These are phyloP conservation scores for Kwoniella bestiolae DNA, from an alignment of 768 basidiomycete genomes.

Conservation along the genomic window DNA sequence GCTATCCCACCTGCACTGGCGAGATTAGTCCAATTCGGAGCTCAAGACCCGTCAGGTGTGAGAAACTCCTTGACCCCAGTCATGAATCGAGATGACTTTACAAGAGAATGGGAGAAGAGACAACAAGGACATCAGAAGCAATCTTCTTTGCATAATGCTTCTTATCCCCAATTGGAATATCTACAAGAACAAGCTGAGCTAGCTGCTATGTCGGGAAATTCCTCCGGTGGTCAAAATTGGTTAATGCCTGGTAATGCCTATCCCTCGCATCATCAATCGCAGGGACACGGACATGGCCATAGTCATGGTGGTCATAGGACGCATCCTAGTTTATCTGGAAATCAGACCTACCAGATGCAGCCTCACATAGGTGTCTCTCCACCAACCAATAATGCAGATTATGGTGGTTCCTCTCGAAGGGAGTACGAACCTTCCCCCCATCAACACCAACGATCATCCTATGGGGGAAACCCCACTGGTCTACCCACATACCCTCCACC, in stretches of 20 bases:
- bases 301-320: constrained; percentile 20
- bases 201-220: constrained; percentile 37
- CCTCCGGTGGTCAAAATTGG: constrained; percentile 34
- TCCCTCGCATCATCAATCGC: constrained; percentile 7
- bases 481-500: constrained; percentile 49
- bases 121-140: constrained; percentile 65
- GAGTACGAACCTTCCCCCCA: constrained; percentile 37
- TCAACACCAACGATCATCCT: constrained; percentile 2
- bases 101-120: constrained; percentile 93
- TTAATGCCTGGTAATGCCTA: constrained; percentile 44
- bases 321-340: constrained; percentile 16
- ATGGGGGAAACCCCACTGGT: constrained; percentile 8
- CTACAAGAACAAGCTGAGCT: constrained; percentile 85
- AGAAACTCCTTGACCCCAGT: constrained; percentile 79
- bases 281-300: constrained; percentile 18
- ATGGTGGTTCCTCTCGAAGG: constrained; percentile 11
- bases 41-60: constrained; percentile 60
- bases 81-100: constrained; percentile 89
- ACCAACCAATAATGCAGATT: constrained; percentile 12
- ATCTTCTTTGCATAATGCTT: constrained; percentile 62
- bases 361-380: constrained; percentile 44
- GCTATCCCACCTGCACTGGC: constrained; percentile 92
- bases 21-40: constrained; percentile 79
- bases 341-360: constrained; percentile 45
- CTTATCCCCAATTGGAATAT: constrained; percentile 87